Evolutionary conservation across 108 stramenopile genomes (phyloP).

Genomic region (Cylindrotheca fusiformis): DNA sequence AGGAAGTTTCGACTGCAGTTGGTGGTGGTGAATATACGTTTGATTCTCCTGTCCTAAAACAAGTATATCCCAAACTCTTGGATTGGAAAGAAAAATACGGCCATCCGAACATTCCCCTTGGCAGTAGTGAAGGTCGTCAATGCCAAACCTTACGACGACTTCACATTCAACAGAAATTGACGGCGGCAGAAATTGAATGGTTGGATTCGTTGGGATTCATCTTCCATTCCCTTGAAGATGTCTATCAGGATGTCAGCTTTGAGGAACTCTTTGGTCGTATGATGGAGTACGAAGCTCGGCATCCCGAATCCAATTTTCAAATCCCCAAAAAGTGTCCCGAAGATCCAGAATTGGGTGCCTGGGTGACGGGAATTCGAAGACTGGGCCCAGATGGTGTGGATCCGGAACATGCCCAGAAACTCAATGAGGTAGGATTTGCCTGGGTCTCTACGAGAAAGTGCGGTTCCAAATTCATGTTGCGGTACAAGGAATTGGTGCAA

Average conservation of each 20-base stretch:
- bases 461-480: slow-evolving; percentile 73
- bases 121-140: slow-evolving; percentile 53
- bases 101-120: slow-evolving; percentile 78
- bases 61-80: slow-evolving; percentile 57
- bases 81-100: slow-evolving; percentile 53
- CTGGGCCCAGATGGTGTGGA: slow-evolving; percentile 42
- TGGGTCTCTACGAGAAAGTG: slow-evolving; percentile 73
- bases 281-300: slow-evolving; percentile 44
- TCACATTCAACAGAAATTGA: slow-evolving; percentile 66
- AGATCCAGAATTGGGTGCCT: slow-evolving; percentile 82
- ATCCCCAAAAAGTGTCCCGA: slow-evolving; percentile 78
- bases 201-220: slow-evolving; percentile 59
- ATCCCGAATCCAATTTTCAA: slow-evolving; percentile 50
- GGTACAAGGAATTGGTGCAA: slow-evolving; percentile 45
- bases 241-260: slow-evolving; percentile 73
- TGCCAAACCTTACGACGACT: slow-evolving; percentile 68
- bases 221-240: slow-evolving; percentile 73
- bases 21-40: slow-evolving; percentile 24
- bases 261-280: slow-evolving; percentile 56
- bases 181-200: slow-evolving; percentile 41
- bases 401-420: slow-evolving; percentile 43
- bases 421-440: slow-evolving; percentile 62
- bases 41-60: slow-evolving; percentile 52
- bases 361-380: slow-evolving; percentile 82
- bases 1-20: not conserved